phyloP scores from a whole-genome alignment of 176 grass and related monocot species.

The Puya raimondii region DNA sequence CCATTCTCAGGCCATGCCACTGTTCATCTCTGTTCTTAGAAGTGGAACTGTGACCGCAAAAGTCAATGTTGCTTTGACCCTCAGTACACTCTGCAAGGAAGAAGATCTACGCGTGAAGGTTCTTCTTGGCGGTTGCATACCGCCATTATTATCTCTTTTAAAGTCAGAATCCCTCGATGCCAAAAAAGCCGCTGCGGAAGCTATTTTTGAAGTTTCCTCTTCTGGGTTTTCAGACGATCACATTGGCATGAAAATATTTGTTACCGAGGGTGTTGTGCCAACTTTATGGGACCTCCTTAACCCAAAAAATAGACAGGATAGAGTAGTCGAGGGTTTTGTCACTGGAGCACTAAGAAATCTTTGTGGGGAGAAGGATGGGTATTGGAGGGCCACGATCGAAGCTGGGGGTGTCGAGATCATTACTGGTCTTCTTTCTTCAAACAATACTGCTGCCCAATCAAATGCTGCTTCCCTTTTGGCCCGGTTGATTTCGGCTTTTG shows the following conservation, averaged over 20 bases:
- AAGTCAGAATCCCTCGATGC: constrained; percentile 69
- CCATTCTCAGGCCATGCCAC: constrained; percentile 87
- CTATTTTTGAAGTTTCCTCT: constrained; percentile 85
- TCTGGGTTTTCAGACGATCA: constrained; percentile 85
- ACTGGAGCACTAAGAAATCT: constrained; percentile 91
- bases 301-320: constrained; percentile 52
- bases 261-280: constrained; percentile 84
- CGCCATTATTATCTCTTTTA: constrained; percentile 76
- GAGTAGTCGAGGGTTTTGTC: constrained; percentile 81
- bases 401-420: constrained; percentile 94
- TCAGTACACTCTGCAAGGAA: constrained; percentile 86
- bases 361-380: constrained; percentile 89
- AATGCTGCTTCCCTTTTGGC: constrained; percentile 96
- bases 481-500: constrained; percentile 71
- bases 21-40: constrained; percentile 85
- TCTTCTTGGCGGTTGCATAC: constrained; percentile 89
- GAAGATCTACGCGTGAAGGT: constrained; percentile 76
- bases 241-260: constrained; percentile 98
- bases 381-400: constrained; percentile 88
- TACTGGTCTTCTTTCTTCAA: constrained; percentile 79
- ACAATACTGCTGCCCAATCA: constrained; percentile 78
- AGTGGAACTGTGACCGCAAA: constrained; percentile 59
- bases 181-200: constrained; percentile 82
- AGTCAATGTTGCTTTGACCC: constrained; percentile 63
- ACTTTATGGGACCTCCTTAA: constrained; percentile 86